phyloP scores from a whole-genome alignment of 352 stramenopile species.

The Blastocystis sp. region DNA sequence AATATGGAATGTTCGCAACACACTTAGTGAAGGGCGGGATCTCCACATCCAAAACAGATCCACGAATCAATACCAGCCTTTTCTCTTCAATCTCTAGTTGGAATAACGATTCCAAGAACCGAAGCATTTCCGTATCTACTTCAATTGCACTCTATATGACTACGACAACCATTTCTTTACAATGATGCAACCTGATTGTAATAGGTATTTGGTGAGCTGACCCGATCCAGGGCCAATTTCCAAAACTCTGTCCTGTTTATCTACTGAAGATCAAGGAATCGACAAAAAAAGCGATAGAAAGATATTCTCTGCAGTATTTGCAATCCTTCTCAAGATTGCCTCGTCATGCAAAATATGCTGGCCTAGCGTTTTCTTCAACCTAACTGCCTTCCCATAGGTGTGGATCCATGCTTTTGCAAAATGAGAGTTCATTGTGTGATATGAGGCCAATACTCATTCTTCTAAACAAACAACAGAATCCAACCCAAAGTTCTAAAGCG shows the following conservation, averaged over 20 bases:
- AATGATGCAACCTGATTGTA: neutral
- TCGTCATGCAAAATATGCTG: conserved; percentile 46
- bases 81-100: neutral
- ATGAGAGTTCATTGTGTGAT: neutral
- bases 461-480: conserved; percentile 29
- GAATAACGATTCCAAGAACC: neutral
- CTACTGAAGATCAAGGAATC: neutral
- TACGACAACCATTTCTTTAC: neutral
- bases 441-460: neutral
- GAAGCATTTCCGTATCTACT: conserved; percentile 32
- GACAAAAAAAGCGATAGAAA: neutral
- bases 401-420: neutral
- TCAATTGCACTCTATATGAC: neutral
- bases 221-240: conserved; percentile 45
- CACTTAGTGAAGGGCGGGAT: neutral
- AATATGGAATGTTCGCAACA: conserved; percentile 52
- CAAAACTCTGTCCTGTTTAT: neutral
- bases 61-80: neutral
- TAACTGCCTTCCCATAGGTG: neutral
- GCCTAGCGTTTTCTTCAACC: conserved; percentile 53
- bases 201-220: conserved; percentile 41
- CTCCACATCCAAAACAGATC: conserved; percentile 2
- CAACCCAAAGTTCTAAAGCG: neutral
- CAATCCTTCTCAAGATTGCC: conserved; percentile 8
- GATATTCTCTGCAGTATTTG: conserved; percentile 2